phyloP scores from a whole-genome alignment of 192 early-diverging fungal species.

The Linnemannia schmuckeri region DNA sequence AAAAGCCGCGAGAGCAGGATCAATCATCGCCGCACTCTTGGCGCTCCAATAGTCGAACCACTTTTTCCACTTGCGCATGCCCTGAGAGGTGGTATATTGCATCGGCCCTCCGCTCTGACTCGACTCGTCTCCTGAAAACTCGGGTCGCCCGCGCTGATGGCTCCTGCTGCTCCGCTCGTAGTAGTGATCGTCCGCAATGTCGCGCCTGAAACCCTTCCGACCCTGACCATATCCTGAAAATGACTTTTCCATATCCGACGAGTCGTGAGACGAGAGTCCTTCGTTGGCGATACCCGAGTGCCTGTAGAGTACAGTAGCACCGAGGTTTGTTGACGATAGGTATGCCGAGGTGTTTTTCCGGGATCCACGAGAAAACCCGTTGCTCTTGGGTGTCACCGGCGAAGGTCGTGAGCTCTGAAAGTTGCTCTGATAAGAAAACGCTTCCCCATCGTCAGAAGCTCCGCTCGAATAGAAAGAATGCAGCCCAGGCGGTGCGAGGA shows the following conservation, averaged over 20 bases:
- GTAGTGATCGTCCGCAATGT: not conserved
- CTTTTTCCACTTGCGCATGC: conserved; percentile 55
- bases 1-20: conserved; percentile 49
- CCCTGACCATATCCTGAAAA: not conserved
- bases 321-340: conserved; percentile 11
- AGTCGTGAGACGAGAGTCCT: conserved; percentile 36
- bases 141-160: not conserved
- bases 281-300: not conserved
- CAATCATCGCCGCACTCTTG: conserved; percentile 48
- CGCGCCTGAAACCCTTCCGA: not conserved
- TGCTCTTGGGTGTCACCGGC: conserved; percentile 12
- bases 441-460: conserved; percentile 51
- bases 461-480: conserved; percentile 48
- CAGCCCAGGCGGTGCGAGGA: conserved; percentile 15
- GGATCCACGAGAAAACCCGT: not conserved
- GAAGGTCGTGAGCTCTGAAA: conserved; percentile 38
- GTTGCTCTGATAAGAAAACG: conserved; percentile 46
- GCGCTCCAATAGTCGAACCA: conserved; percentile 54
- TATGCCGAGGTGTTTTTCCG: conserved; percentile 28
- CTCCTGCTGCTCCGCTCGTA: not conserved
- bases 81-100: conserved; percentile 52
- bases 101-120: conserved; percentile 32
- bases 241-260: conserved; percentile 37
- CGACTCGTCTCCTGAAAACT: conserved; percentile 43
- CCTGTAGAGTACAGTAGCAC: conserved; percentile 7